These are phyloP conservation scores for Eucalyptus microcorys DNA, from an alignment of 345 rosid genomes.

Conservation along the genomic window DNA sequence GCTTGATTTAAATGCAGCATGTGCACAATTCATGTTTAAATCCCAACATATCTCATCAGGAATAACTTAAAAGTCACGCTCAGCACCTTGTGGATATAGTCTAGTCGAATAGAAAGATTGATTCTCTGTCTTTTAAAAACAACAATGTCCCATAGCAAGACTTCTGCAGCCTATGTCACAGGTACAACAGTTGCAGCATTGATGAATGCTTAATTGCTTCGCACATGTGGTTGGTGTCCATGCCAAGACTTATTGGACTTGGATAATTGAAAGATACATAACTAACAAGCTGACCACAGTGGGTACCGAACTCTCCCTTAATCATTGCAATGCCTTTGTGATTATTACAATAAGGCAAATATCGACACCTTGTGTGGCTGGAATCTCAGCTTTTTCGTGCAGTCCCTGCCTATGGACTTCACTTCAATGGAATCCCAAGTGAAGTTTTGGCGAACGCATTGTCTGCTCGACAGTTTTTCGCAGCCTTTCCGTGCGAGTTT, in stretches of 20 bases:
- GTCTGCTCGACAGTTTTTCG: not conserved
- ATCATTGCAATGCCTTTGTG: not conserved
- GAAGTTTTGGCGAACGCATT: not conserved
- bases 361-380: not conserved
- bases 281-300: not conserved
- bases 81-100: not conserved
- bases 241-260: not conserved
- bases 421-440: not conserved
- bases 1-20: not conserved
- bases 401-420: not conserved
- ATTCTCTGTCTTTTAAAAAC: not conserved
- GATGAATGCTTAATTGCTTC: not conserved
- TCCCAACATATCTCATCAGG: not conserved
- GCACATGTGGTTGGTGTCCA: not conserved
- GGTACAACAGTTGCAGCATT: not conserved
- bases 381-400: not conserved
- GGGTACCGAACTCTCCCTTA: not conserved
- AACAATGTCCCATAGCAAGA: not conserved
- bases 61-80: not conserved
- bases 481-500: not conserved
- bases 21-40: not conserved
- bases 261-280: not conserved
- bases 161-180: not conserved
- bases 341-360: not conserved
- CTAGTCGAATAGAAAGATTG: not conserved